phyloP scores from a whole-genome alignment of 2,329 filamentous ascomycete species.

The Cercospora sp. region DNA sequence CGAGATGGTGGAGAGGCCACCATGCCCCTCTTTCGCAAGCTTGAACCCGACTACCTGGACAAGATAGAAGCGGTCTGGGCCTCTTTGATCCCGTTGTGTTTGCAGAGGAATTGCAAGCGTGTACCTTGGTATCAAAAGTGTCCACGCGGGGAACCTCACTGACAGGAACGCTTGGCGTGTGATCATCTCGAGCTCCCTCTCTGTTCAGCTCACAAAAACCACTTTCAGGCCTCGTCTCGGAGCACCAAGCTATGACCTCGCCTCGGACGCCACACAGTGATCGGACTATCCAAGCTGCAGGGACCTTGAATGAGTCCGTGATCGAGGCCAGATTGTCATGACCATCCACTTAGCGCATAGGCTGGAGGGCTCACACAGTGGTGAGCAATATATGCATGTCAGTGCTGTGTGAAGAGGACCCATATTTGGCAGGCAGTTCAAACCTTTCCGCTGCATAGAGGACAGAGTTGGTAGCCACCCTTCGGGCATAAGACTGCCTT shows the following conservation, averaged over 20 bases:
- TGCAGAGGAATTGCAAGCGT: neutral
- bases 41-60: neutral
- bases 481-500: neutral
- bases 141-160: neutral
- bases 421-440: neutral
- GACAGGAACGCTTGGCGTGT: neutral
- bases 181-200: neutral
- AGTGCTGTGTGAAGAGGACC: neutral
- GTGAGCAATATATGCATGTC: neutral
- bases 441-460: neutral
- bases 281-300: neutral
- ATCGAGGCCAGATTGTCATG: neutral
- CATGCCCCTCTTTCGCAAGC: neutral
- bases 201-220: neutral
- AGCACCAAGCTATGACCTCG: neutral
- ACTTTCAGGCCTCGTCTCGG: neutral
- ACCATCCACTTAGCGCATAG: neutral
- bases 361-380: neutral
- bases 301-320: neutral
- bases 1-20: neutral
- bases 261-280: neutral
- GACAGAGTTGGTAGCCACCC: neutral
- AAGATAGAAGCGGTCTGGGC: neutral
- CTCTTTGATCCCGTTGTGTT: neutral
- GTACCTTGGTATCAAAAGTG: neutral